A percentile compares a stretch with the other conserved stretches of the same genome.
These are phyloP conservation scores for Aspergillus thermomutatus DNA, from an alignment of 2,329 filamentous ascomycete species.

Conservation along the genomic window DNA sequence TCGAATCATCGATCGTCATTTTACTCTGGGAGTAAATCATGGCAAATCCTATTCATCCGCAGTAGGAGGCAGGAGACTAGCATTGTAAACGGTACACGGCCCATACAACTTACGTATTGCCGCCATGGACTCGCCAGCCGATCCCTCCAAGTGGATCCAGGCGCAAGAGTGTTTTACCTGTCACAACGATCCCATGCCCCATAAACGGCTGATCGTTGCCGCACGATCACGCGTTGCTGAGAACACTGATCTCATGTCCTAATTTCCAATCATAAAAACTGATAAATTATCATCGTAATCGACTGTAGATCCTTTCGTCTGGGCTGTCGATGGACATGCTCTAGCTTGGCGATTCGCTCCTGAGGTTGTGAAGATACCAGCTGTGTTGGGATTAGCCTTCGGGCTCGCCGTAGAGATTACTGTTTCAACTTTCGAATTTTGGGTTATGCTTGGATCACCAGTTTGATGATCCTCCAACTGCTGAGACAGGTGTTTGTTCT, in stretches of 20 bases:
- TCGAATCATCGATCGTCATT: slow-evolving; percentile 16
- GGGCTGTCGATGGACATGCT: not conserved
- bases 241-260: slow-evolving; percentile 26
- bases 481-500: no score
- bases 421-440: not conserved
- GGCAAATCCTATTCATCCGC: not conserved
- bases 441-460: slow-evolving; percentile 3
- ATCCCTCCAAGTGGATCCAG: slow-evolving; percentile 10
- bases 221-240: slow-evolving; percentile 22
- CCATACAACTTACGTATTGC: slow-evolving; percentile 1
- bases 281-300: slow-evolving; percentile 1
- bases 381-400: not conserved
- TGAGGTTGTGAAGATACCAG: not conserved
- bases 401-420: not conserved
- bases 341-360: not conserved
- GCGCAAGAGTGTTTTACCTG: slow-evolving; percentile 23
- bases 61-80: not conserved
- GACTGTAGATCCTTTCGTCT: slow-evolving; percentile 10
- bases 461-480: slow-evolving; percentile 1
- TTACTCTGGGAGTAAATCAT: not conserved
- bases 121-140: slow-evolving; percentile 8
- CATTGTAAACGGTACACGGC: not conserved
- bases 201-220: slow-evolving; percentile 38
- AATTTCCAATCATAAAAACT: not conserved
- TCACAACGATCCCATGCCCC: slow-evolving; percentile 32